Percentiles rank a stretch among this genome's conserved stretches.
phyloP scores from a whole-genome alignment of 139 green algal species.

The Coelastrella sp. region DNA sequence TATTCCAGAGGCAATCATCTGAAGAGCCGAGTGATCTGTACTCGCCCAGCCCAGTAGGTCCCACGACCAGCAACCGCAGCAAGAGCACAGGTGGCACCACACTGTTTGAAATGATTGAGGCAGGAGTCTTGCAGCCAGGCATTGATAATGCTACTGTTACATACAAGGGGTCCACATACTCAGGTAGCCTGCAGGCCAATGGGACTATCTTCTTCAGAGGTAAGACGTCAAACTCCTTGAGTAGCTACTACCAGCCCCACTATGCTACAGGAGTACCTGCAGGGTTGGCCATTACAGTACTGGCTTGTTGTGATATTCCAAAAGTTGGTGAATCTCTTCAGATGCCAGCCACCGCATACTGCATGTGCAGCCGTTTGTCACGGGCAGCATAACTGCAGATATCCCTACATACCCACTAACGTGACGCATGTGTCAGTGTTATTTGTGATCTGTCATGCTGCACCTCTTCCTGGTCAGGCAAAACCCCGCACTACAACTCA shows the following conservation, averaged over 20 bases:
- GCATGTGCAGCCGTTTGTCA: too few species aligned
- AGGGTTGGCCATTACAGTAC: too few species aligned
- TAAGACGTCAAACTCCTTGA: not conserved
- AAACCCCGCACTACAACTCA: too few species aligned
- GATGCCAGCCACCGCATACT: too few species aligned
- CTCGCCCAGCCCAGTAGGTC: conserved; percentile 23
- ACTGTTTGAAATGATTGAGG: conserved; percentile 62
- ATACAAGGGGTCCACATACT: conserved; percentile 66
- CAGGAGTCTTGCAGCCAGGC: conserved; percentile 57
- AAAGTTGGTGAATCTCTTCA: too few species aligned
- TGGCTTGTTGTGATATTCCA: too few species aligned
- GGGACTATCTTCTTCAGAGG: conserved; percentile 68
- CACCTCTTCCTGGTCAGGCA: too few species aligned
- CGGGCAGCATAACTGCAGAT: too few species aligned
- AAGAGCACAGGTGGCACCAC: conserved; percentile 23
- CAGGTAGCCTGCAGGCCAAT: conserved; percentile 54
- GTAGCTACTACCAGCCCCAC: not conserved
- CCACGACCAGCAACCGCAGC: conserved; percentile 33
- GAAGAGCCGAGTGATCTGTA: not conserved
- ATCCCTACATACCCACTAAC: too few species aligned
- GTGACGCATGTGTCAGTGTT: too few species aligned
- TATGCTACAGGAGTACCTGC: not conserved
- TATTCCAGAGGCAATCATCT: not conserved
- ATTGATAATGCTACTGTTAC: conserved; percentile 58
- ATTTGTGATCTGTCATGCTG: too few species aligned